Evolutionary conservation across 176 grass and related monocot genomes (phyloP), one percentile per base, ranked within the genome.

Genomic region (Avena atlantica): DNA sequence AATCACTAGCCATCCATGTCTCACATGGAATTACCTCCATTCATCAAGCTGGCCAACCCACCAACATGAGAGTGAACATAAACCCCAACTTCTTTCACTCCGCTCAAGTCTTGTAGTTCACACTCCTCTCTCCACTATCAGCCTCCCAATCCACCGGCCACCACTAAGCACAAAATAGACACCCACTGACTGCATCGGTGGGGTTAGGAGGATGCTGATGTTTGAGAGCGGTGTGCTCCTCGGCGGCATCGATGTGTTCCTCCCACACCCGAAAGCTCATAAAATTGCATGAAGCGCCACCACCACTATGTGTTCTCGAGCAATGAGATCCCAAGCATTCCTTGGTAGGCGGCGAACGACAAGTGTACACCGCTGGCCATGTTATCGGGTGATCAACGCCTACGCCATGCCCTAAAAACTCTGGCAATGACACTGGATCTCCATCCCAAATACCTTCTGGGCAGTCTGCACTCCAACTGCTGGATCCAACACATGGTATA

Each of bases 361-460:
- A 72, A 74, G 56, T 91, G 92, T 37, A 79, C 86, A 59, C 89
- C 83, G 25, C 79, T 94, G 40, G 64, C 89, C 27, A 61, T 94
- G 40, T 75, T 94, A 20, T 34, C 86, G 89, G 48, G 84, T 84
- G 74, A 94, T 91, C 83, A 83, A 59, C 20, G 80, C 89, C 19
- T 89, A 81, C 60, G 65, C 79, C 1, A 64, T 89, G 60, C 86
- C 89, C 42, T 94, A 83, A 83, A 94, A 94, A 51, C 31, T 94
- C 57, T 69, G 81, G 86, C 89, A 27, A 94, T 89, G 47, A 80
- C 89, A 19, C 3, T 4, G 15, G 67, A 42, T 70, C 73, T 87
- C 34, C 76, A 68, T 23, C 76, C 83, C 4, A 75, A 58, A 8
- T 78, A 75, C 40, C 78, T 68, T 2, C 91, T 89, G 3, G 86